phyloP scores from a whole-genome alignment of 2,329 filamentous ascomycete species.

The Calonectria crousiana region DNA sequence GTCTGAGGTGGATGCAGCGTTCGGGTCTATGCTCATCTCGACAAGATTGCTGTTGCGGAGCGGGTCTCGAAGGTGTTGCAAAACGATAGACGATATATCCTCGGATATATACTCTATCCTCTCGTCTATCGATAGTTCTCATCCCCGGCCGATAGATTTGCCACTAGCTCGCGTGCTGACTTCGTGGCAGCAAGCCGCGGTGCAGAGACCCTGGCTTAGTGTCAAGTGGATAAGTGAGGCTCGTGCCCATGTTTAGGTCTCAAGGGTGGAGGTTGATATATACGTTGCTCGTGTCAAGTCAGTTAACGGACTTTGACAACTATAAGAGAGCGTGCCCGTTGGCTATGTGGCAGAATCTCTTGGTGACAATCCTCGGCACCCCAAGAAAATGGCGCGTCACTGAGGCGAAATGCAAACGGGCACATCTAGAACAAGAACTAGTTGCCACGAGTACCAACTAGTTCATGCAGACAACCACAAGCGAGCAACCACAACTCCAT shows the following conservation, averaged over 20 bases:
- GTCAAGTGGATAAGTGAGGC: not conserved
- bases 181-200: slow-evolving; percentile 1
- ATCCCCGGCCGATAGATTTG: not conserved
- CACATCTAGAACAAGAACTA: not conserved
- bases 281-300: slow-evolving; percentile 1
- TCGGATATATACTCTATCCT: slow-evolving; percentile 1
- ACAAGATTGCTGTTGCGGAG: not conserved
- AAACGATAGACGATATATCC: slow-evolving; percentile 6
- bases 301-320: not conserved
- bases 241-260: slow-evolving; percentile 7
- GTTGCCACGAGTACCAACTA: slow-evolving; percentile 8
- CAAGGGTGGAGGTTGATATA: slow-evolving; percentile 1
- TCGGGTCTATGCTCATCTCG: not conserved
- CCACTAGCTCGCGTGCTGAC: slow-evolving; percentile 4
- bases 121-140: not conserved
- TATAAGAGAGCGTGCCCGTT: not conserved
- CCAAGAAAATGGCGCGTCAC: not conserved
- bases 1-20: not conserved
- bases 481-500: slow-evolving; percentile 10
- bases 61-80: not conserved
- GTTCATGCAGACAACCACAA: slow-evolving; percentile 13
- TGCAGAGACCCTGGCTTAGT: slow-evolving; percentile 2
- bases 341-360: slow-evolving; percentile 5
- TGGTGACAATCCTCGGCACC: not conserved
- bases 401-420: not conserved